phyloP scores from a whole-genome alignment of 768 basidiomycete genomes.

The Favolaschia claudopus region DNA sequence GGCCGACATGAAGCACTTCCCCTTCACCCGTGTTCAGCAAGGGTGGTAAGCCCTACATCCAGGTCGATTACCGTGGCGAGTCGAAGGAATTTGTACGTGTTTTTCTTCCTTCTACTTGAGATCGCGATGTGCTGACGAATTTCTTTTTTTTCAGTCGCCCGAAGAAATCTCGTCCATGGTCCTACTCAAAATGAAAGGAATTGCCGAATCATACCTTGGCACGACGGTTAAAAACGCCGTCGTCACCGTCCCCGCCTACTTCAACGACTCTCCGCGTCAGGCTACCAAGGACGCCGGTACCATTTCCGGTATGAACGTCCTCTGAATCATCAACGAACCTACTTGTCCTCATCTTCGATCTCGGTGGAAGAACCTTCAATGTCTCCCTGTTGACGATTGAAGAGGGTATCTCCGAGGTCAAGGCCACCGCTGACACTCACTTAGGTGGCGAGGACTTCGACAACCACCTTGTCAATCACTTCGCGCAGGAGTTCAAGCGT shows the following conservation, averaged over 20 bases:
- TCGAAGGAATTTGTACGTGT: slow-evolving; percentile 1
- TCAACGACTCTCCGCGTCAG: not conserved
- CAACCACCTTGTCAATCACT: slow-evolving; percentile 7
- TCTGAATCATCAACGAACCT: not conserved
- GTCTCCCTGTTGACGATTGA: not conserved
- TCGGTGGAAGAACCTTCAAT: not conserved
- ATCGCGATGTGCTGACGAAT: no score
- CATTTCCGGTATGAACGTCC: not conserved
- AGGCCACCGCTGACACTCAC: not conserved
- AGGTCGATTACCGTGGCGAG: not conserved
- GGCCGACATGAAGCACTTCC: not conserved
- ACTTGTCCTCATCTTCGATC: not conserved
- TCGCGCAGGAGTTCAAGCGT: slow-evolving; percentile 9
- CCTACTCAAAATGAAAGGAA: not conserved
- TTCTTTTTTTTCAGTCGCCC: not conserved
- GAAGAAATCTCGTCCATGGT: not conserved
- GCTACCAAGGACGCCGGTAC: slow-evolving; percentile 2
- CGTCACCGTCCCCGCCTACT: not conserved
- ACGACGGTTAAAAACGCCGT: not conserved
- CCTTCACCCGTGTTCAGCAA: not conserved
- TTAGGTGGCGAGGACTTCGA: slow-evolving; percentile 5
- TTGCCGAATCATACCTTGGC: not conserved
- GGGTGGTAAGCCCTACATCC: not conserved
- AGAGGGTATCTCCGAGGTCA: not conserved
- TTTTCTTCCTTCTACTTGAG: no score